Percentiles rank a stretch among this genome's conserved stretches.
Conservation (phyloP, 2,329 filamentous ascomycete species). For the Onygenales sp. region DNA sequence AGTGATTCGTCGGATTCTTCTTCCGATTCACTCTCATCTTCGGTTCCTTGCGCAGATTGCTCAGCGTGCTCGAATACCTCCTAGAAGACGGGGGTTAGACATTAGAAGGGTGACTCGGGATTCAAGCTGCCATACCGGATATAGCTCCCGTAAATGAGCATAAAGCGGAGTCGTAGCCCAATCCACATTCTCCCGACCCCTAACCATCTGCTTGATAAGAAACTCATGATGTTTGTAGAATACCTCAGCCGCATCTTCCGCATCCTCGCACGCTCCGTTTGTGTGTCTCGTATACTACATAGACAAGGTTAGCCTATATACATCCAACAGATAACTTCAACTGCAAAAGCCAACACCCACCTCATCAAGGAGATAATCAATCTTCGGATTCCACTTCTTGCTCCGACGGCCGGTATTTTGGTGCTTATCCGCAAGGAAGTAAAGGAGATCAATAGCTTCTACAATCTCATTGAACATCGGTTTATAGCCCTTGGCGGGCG, state of each 20-base stretch:
- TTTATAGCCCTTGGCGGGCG: slow-evolving; percentile 44
- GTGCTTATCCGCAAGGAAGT: slow-evolving; percentile 53
- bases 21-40: slow-evolving; percentile 12
- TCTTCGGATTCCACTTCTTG: slow-evolving; percentile 24
- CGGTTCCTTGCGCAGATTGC: slow-evolving; percentile 10
- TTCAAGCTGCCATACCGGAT: slow-evolving; percentile 22
- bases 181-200: slow-evolving; percentile 34
- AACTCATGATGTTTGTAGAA: slow-evolving; percentile 38
- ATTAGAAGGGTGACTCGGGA: not conserved
- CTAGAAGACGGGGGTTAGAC: not conserved
- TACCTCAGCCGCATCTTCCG: slow-evolving; percentile 37
- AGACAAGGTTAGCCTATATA: not conserved
- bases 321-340: not conserved
- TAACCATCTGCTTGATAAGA: slow-evolving; percentile 38
- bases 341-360: slow-evolving; percentile 16
- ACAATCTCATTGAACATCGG: slow-evolving; percentile 46
- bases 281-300: slow-evolving; percentile 33
- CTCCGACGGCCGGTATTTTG: slow-evolving; percentile 27
- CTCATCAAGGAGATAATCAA: slow-evolving; percentile 32
- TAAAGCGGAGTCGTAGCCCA: slow-evolving; percentile 37
- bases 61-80: slow-evolving; percentile 6
- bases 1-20: slow-evolving; percentile 6
- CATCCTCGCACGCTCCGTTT: slow-evolving; percentile 32
- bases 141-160: slow-evolving; percentile 34
- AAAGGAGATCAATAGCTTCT: slow-evolving; percentile 50